These are phyloP conservation scores for Trichoderma asperellum DNA, from an alignment of 2,329 filamentous ascomycete species.

Conservation along the genomic window DNA sequence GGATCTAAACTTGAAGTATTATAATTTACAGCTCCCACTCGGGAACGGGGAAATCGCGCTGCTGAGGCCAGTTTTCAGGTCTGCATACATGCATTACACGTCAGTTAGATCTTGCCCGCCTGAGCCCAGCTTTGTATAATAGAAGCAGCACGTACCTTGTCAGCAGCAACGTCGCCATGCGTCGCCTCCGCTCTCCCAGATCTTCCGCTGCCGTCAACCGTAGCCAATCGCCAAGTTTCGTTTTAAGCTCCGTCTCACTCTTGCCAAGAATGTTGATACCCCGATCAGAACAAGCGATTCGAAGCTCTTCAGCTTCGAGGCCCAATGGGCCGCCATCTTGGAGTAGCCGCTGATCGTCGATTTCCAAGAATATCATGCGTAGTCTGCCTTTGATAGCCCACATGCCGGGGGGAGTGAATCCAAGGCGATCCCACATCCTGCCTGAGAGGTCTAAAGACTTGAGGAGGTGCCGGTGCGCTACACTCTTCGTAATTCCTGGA, in stretches of 20 bases:
- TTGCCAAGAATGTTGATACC: slow-evolving; percentile 62
- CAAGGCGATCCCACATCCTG: slow-evolving; percentile 54
- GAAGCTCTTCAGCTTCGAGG: slow-evolving; percentile 66
- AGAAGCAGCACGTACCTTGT: slow-evolving; percentile 44
- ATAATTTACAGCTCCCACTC: slow-evolving; percentile 45
- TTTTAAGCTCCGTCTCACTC: slow-evolving; percentile 60
- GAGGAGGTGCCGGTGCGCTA: slow-evolving; percentile 47
- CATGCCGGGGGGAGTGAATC: slow-evolving; percentile 53
- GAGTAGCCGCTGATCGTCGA: slow-evolving; percentile 72
- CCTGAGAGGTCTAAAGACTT: slow-evolving; percentile 52
- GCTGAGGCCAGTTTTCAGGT: slow-evolving; percentile 47
- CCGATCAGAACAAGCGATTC: slow-evolving; percentile 71
- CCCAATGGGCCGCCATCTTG: slow-evolving; percentile 60
- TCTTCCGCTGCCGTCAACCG: slow-evolving; percentile 47
- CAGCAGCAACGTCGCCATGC: slow-evolving; percentile 47
- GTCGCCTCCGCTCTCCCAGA: slow-evolving; percentile 43
- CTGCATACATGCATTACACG: slow-evolving; percentile 33
- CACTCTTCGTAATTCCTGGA: slow-evolving; percentile 37
- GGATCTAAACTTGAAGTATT: not conserved
- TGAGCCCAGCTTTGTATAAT: not conserved
- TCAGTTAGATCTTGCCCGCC: not conserved
- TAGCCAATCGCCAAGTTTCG: slow-evolving; percentile 53
- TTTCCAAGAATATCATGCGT: slow-evolving; percentile 65
- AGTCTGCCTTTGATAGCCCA: slow-evolving; percentile 57
- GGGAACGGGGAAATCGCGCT: slow-evolving; percentile 48